Evolutionary conservation across 1,284 basidiomycete species (phyloP).

Genomic region (Cystobasidium sp.): DNA sequence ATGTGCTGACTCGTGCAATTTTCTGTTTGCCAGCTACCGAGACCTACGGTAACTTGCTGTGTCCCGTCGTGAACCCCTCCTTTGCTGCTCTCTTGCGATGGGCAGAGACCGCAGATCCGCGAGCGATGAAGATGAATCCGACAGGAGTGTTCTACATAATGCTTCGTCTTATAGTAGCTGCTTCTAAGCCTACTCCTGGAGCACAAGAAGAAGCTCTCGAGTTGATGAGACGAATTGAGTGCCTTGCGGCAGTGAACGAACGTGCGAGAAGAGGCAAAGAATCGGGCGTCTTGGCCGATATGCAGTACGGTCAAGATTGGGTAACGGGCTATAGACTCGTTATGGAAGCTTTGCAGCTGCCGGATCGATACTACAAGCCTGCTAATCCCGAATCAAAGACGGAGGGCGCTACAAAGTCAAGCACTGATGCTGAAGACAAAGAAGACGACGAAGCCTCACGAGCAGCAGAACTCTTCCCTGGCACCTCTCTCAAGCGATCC

Average conservation of each 20-base stretch:
- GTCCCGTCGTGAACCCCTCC: constrained; percentile 40
- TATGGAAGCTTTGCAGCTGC: constrained; percentile 41
- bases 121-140: constrained; percentile 16
- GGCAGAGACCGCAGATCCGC: constrained; percentile 25
- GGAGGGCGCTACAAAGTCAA: neutral
- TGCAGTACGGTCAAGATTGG: constrained; percentile 42
- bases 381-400: constrained; percentile 15
- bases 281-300: constrained; percentile 33
- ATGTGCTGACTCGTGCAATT: neutral
- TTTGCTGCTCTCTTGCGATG: constrained; percentile 23
- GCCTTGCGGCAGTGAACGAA: constrained; percentile 30
- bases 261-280: constrained; percentile 27
- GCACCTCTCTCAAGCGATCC: constrained; percentile 17
- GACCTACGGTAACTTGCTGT: constrained; percentile 28
- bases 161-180: constrained; percentile 31
- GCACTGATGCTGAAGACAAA: neutral
- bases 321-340: constrained; percentile 27
- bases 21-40: constrained; percentile 22
- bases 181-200: constrained; percentile 9
- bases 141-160: constrained; percentile 34
- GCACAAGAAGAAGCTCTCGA: constrained; percentile 9
- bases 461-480: constrained; percentile 18
- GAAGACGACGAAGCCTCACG: neutral
- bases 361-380: constrained; percentile 36
- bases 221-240: constrained; percentile 23